phyloP scores from a whole-genome alignment of 140 eudicot genomes.

The Ambrosia hybrid region DNA sequence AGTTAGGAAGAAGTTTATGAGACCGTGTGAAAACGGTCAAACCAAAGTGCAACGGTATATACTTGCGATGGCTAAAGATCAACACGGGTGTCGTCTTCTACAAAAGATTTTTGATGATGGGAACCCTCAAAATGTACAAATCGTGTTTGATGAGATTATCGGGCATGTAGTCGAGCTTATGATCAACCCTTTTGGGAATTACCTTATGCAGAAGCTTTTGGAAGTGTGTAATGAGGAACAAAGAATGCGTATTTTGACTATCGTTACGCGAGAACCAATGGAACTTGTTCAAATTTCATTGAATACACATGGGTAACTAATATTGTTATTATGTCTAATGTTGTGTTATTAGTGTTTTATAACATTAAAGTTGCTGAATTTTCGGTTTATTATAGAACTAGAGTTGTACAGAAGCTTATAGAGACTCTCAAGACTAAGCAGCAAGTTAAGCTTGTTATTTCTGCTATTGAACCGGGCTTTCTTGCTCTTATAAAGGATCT shows the following conservation, averaged over 20 bases:
- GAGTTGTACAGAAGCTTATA: conserved; percentile 71
- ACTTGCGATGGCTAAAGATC: conserved; percentile 64
- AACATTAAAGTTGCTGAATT: background rate
- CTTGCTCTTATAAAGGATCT: conserved; percentile 65
- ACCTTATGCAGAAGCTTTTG: conserved; percentile 70
- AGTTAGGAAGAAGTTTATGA: conserved; percentile 26
- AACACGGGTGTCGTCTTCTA: conserved; percentile 64
- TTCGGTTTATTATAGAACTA: conserved; percentile 42
- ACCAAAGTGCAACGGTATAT: conserved; percentile 47
- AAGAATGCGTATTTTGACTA: conserved; percentile 45
- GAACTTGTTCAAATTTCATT: conserved; percentile 53
- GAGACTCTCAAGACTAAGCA: conserved; percentile 62
- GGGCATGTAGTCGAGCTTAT: conserved; percentile 63
- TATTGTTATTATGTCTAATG: background rate
- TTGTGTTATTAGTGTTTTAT: conserved; percentile 1
- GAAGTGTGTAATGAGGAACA: conserved; percentile 72
- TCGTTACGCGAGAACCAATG: conserved; percentile 41
- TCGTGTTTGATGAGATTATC: conserved; percentile 57
- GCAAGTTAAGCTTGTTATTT: conserved; percentile 54
- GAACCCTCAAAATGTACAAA: conserved; percentile 46
- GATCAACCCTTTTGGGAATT: conserved; percentile 75
- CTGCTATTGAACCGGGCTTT: conserved; percentile 69
- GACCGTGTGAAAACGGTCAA: conserved; percentile 34
- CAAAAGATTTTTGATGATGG: conserved; percentile 68
- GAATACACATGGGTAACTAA: conserved; percentile 63